Base-by-base conservation (phyloP, 352 stramenopile species). In the Phytophthora ramorum region DNA sequence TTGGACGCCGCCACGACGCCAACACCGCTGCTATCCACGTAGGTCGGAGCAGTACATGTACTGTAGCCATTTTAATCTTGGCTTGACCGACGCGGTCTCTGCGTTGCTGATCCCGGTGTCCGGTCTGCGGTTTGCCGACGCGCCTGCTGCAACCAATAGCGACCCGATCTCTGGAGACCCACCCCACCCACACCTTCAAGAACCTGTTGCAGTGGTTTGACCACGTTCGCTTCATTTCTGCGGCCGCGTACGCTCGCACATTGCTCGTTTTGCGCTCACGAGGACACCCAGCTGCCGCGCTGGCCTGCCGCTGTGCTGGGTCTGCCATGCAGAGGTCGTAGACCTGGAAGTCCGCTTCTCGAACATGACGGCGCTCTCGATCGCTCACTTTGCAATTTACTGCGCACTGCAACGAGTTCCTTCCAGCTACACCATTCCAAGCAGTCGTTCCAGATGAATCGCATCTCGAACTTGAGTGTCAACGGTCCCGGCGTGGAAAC, bases 191-290 rank as follows among this genome's bases (percentile, higher is more conserved):
- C 44, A 40, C 43, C 20, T 47, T 55, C 13, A 38, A 38, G 55
- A 55, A 45, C 47, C 37, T 10, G 19, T 60, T 66, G 58, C 19
- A 58, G 16, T 40, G 14, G 48, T 38, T 38, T 38, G 34, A 38
- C 32, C 48, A 7, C 28, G 47, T 40, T n/a, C 47, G 28, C 26
- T 51, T 10, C 17, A 44, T 14, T 32, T 45, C 46, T 66, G 49
- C 38, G 32, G 28, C 48, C 19, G 48, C 59, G 59, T 67, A 67
- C 59, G 59, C 59, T 67, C 59, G 59, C 59, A 67, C 50, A 68
- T 68, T 68, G 59, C 17, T 41, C 59, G 50, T 68, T 68, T 62
- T 68, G 59, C 59, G 34, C 51, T 17, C 43, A n/a, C 43, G 20
- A 55, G 54, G 47, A 35, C 54, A 57, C 24, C 56, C 50, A 61